These are phyloP conservation scores for Grigorovia transvaalensis DNA, from an alignment of 805 yeast genomes.

Conservation along the genomic window DNA sequence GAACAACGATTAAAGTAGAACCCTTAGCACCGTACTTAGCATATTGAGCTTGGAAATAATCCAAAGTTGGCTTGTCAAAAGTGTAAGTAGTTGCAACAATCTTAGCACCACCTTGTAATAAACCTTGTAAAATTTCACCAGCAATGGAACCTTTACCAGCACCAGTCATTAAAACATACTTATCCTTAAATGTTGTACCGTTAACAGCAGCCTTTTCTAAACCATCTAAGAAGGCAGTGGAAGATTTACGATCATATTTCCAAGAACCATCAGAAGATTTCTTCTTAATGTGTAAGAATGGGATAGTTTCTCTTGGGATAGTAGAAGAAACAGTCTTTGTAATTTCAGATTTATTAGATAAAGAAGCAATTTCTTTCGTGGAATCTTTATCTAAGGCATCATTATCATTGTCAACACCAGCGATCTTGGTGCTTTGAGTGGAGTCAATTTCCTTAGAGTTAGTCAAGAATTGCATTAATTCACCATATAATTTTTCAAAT, in stretches of 20 bases:
- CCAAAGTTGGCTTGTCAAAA: constrained; percentile 88
- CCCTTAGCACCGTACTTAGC: constrained; percentile 89
- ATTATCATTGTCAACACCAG: constrained; percentile 41
- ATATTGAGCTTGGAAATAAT: constrained; percentile 88
- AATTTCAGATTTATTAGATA: constrained; percentile 60
- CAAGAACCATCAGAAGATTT: constrained; percentile 64
- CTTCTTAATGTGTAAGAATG: constrained; percentile 87
- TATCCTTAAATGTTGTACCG: constrained; percentile 83
- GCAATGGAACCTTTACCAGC: constrained; percentile 99
- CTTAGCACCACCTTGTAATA: constrained; percentile 95
- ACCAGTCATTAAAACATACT: constrained; percentile 88
- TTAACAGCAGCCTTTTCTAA: constrained; percentile 90
- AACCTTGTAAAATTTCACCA: constrained; percentile 91
- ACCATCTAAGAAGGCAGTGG: constrained; percentile 76
- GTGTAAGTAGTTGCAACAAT: constrained; percentile 94
- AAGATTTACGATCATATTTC: constrained; percentile 71
- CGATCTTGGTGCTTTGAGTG: constrained; percentile 47
- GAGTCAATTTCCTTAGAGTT: constrained; percentile 62
- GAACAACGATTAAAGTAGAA: constrained; percentile 88
- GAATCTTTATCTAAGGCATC: constrained; percentile 42
- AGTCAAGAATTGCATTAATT: constrained; percentile 59
- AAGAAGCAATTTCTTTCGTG: constrained; percentile 78
- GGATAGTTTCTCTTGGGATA: constrained; percentile 76
- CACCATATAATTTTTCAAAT: constrained; percentile 61
- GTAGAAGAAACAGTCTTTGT: constrained; percentile 63